Evolutionary conservation across 2,329 filamentous ascomycete genomes (phyloP).

Genomic region (Didymellaceae sp.): DNA sequence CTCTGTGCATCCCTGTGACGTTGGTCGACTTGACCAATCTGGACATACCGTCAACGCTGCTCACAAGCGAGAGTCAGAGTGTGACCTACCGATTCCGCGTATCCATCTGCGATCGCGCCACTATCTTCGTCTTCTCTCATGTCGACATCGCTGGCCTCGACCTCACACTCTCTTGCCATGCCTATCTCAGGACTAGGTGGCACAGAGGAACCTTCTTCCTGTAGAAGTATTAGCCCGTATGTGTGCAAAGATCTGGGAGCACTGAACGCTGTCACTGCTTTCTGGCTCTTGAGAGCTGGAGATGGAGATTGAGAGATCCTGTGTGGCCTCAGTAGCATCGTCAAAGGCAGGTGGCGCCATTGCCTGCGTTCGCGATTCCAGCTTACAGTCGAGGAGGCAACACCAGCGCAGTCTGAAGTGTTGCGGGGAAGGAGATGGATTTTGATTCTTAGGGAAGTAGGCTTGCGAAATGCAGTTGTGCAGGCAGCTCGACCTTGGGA

Average conservation of each 20-base stretch:
- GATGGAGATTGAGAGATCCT: neutral
- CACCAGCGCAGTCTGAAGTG: too few relatives aligned
- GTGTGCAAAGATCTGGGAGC: neutral
- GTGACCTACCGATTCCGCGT: neutral
- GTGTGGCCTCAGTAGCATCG: neutral
- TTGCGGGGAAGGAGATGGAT: too few relatives aligned
- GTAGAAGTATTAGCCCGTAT: neutral
- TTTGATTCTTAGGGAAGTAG: too few relatives aligned
- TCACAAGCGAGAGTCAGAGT: neutral
- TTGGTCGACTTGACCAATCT: neutral
- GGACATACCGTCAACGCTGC: neutral
- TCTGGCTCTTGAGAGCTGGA: neutral
- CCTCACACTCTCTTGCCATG: neutral
- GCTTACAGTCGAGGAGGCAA: too few relatives aligned
- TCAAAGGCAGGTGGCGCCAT: neutral
- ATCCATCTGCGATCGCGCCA: neutral
- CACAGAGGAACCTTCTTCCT: neutral
- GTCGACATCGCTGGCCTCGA: neutral
- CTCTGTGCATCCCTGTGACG: neutral
- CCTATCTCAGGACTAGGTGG: slow-evolving; percentile 6
- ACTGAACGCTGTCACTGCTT: neutral
- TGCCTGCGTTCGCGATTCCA: neutral
- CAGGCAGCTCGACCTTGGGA: too few relatives aligned
- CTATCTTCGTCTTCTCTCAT: neutral
- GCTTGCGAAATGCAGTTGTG: too few relatives aligned